A percentile compares a stretch with the other conserved stretches of the same genome.
These are phyloP conservation scores for Suhomyces xylopsoci DNA, from an alignment of 805 yeast species.

Conservation along the genomic window DNA sequence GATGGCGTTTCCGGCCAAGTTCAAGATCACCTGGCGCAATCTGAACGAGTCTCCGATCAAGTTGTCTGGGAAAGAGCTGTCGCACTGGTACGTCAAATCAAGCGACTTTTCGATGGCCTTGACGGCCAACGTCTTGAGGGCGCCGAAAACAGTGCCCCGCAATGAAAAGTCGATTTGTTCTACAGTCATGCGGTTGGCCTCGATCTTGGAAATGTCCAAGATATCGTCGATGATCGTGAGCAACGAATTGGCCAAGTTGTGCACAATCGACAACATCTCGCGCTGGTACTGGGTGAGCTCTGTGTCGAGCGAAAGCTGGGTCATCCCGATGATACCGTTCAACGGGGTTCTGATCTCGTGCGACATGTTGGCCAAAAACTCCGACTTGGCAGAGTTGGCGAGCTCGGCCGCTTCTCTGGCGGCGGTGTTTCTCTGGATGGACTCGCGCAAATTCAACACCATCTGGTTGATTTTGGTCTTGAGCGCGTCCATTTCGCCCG, in stretches of 20 bases:
- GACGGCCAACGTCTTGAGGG: conserved; percentile 83
- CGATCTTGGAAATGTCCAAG: conserved; percentile 88
- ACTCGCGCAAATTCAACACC: conserved; percentile 81
- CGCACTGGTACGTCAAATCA: conserved; percentile 77
- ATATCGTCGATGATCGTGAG: conserved; percentile 87
- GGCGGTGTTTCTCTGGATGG: conserved; percentile 87
- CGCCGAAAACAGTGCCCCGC: conserved; percentile 86
- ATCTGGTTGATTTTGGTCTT: conserved; percentile 54
- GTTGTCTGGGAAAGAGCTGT: conserved; percentile 82
- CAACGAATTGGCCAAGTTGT: conserved; percentile 80
- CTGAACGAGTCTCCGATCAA: conserved; percentile 88
- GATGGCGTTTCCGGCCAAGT: conserved; percentile 86
- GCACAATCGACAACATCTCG: conserved; percentile 87
- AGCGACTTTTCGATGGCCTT: conserved; percentile 85
- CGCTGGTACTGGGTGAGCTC: conserved; percentile 88
- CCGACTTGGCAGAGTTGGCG: conserved; percentile 86
- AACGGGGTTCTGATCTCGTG: conserved; percentile 85
- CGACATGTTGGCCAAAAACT: conserved; percentile 84
- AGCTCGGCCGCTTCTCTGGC: conserved; percentile 93
- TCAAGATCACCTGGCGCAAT: conserved; percentile 80
- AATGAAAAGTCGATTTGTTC: conserved; percentile 85
- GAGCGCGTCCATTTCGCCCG: conserved; percentile 83
- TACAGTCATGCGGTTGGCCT: conserved; percentile 90
- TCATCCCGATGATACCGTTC: conserved; percentile 92
- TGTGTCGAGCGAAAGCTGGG: conserved; percentile 83